A percentile compares a stretch with the other conserved stretches of the same genome.
phyloP scores from a whole-genome alignment of 75 land plant genomes.

The Chamaecyparis obtusa region DNA sequence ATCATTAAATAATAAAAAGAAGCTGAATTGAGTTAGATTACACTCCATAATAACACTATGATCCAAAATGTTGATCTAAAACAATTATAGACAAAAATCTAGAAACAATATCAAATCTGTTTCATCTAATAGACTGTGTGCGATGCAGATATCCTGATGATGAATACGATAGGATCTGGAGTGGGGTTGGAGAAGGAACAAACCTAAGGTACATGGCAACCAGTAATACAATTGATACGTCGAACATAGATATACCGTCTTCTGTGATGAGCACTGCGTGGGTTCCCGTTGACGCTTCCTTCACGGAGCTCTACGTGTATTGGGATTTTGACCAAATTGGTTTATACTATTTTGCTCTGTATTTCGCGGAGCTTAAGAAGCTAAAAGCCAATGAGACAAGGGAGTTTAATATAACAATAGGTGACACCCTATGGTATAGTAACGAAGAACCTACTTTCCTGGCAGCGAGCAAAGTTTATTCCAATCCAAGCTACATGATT shows the following conservation, averaged over 20 bases:
- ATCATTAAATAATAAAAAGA: too few relatives aligned
- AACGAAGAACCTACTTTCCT: background rate
- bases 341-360: background rate
- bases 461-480: background rate
- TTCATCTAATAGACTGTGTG: background rate
- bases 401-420: background rate
- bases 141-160: background rate
- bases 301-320: background rate
- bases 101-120: too few relatives aligned
- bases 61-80: too few relatives aligned
- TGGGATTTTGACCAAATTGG: background rate
- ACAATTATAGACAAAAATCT: too few relatives aligned
- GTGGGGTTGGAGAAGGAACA: background rate
- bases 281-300: background rate
- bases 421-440: background rate
- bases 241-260: background rate
- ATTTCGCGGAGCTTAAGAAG: background rate
- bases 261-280: background rate
- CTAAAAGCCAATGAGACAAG: background rate
- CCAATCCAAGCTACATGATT: background rate
- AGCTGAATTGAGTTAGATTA: too few relatives aligned
- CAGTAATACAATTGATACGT: background rate
- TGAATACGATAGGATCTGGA: background rate
- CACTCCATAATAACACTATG: too few relatives aligned
- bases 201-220: background rate